Percentiles rank a stretch among this genome's conserved stretches.
phyloP scores from a whole-genome alignment of 2,329 filamentous ascomycete genomes.

The Clarireedia homoeocarpa region DNA sequence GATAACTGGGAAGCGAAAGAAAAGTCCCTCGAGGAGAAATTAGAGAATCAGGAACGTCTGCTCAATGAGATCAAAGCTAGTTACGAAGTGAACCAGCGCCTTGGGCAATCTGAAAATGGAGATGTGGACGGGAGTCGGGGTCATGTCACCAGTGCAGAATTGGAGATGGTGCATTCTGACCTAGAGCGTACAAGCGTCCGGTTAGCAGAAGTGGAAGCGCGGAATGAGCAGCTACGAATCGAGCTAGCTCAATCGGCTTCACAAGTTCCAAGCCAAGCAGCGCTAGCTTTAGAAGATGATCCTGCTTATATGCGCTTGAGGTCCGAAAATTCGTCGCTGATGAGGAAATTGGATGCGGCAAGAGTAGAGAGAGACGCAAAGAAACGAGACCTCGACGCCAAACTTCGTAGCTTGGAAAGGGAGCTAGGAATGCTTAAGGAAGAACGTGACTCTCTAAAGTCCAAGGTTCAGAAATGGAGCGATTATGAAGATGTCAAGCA shows the following conservation, averaged over 20 bases:
- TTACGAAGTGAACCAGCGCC: slow-evolving; percentile 89
- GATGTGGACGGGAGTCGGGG: slow-evolving; percentile 49
- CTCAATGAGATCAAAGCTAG: slow-evolving; percentile 93
- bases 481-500: slow-evolving; percentile 97
- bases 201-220: slow-evolving; percentile 82
- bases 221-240: slow-evolving; percentile 86
- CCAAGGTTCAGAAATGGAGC: slow-evolving; percentile 78
- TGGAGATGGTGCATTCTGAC: slow-evolving; percentile 89
- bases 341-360: slow-evolving; percentile 78
- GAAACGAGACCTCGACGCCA: slow-evolving; percentile 67
- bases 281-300: slow-evolving; percentile 71
- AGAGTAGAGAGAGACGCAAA: slow-evolving; percentile 78
- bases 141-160: slow-evolving; percentile 75
- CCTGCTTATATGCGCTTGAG: slow-evolving; percentile 79
- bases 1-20: slow-evolving; percentile 97
- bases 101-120: slow-evolving; percentile 63
- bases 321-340: slow-evolving; percentile 86
- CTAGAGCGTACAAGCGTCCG: slow-evolving; percentile 81
- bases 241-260: slow-evolving; percentile 87
- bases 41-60: slow-evolving; percentile 86
- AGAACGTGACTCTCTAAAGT: slow-evolving; percentile 72
- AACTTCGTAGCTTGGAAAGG: slow-evolving; percentile 70
- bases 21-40: slow-evolving; percentile 81
- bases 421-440: slow-evolving; percentile 66
- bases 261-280: slow-evolving; percentile 52